Evolutionary conservation across 345 rosid species (phyloP).

Genomic region (Eucalyptus sideroxylon): DNA sequence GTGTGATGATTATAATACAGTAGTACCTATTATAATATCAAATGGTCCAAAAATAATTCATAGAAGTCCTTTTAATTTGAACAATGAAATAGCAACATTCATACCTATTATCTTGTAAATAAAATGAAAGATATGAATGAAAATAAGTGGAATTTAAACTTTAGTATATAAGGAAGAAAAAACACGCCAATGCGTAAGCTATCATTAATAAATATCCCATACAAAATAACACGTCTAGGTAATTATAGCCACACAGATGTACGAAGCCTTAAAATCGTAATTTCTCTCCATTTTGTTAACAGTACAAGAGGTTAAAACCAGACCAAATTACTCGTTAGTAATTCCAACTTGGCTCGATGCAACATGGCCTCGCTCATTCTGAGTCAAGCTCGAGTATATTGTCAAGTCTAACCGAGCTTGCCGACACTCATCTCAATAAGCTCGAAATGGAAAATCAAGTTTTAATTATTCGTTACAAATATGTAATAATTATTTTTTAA

Average conservation of each 20-base stretch:
- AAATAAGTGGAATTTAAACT: background rate
- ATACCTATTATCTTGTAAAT: background rate
- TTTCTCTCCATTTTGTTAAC: background rate
- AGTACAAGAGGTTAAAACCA: background rate
- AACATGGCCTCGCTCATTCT: background rate
- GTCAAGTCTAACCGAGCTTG: background rate
- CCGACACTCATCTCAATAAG: background rate
- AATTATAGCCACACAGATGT: background rate
- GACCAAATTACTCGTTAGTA: background rate
- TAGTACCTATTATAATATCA: background rate
- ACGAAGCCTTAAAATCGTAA: background rate
- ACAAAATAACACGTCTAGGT: background rate
- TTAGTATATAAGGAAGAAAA: background rate
- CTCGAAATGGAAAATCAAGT: background rate
- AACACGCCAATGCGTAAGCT: background rate
- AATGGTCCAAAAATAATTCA: background rate
- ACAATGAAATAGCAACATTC: background rate
- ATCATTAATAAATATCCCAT: background rate
- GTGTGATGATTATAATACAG: background rate
- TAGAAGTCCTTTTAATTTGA: background rate
- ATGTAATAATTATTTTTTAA: background rate
- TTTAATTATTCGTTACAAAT: background rate
- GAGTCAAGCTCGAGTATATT: background rate
- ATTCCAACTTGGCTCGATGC: background rate
- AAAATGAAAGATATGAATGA: background rate